Conservation (phyloP, 1,284 basidiomycete species). For the Ustilago nuda region DNA sequence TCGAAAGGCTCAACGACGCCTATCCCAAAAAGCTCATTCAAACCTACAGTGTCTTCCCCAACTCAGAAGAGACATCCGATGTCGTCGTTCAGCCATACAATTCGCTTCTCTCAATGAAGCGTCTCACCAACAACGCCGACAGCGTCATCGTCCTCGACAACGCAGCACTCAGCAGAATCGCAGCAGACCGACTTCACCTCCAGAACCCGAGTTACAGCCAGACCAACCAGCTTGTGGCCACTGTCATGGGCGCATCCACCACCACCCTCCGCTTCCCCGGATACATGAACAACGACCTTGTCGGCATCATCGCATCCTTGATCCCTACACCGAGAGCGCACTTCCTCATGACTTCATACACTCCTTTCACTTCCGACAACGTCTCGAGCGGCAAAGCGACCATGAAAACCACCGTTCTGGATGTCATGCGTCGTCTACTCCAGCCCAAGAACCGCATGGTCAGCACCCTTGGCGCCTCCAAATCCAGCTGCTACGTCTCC, state of each 20-base stretch:
- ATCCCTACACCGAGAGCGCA: conserved; percentile 99
- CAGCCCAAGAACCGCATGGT: conserved; percentile 99
- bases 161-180: conserved; percentile 89
- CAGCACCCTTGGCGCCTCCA: conserved; percentile 75
- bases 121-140: conserved; percentile 95
- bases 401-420: conserved; percentile 75
- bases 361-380: conserved; percentile 91
- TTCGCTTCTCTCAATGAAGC: conserved; percentile 89
- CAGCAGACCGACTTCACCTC: conserved; percentile 87
- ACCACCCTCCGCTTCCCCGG: conserved; percentile 97
- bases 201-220: conserved; percentile 89
- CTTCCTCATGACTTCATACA: conserved; percentile 99
- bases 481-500: conserved; percentile 80
- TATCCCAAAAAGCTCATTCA: conserved; percentile 99
- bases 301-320: conserved; percentile 94
- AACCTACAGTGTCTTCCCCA: conserved; percentile 99
- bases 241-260: conserved; percentile 81
- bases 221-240: conserved; percentile 68
- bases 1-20: conserved; percentile 95
- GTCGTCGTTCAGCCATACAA: conserved; percentile 93
- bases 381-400: conserved; percentile 68
- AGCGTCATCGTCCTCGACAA: conserved; percentile 98
- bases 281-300: conserved; percentile 97
- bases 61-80: conserved; percentile 71
- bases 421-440: conserved; percentile 96